Conservation (phyloP, 306 rosid species). For the Pterocarpus santalinus region DNA sequence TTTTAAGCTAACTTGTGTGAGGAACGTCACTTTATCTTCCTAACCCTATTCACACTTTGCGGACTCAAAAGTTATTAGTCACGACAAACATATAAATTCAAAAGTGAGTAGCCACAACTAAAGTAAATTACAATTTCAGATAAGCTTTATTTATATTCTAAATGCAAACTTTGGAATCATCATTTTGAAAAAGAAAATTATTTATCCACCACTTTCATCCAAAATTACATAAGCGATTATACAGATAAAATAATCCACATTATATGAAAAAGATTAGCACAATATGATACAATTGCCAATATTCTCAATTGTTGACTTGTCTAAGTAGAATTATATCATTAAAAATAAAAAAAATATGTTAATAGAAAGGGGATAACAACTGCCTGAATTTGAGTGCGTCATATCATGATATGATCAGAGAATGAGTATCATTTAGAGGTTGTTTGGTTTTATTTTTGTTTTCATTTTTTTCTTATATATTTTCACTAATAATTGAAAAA, state of each 20-base stretch:
- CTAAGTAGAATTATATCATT: neutral
- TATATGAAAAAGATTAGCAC: no score
- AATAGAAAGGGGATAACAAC: slow-evolving; percentile 17
- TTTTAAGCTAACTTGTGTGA: neutral
- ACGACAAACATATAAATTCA: neutral
- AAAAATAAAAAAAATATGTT: neutral
- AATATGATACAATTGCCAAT: neutral
- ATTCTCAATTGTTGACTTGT: neutral
- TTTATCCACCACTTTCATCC: no score
- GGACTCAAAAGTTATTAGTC: neutral
- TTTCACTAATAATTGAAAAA: no score
- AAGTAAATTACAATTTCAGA: neutral
- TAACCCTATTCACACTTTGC: neutral
- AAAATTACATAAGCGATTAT: no score
- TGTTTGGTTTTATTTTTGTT: no score
- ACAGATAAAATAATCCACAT: no score
- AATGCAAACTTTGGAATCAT: no score
- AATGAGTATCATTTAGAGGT: neutral
- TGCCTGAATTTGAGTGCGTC: slow-evolving; percentile 15
- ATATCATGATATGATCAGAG: slow-evolving; percentile 22
- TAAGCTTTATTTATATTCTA: no score
- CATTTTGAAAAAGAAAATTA: no score
- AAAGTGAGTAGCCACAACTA: no score
- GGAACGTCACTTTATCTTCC: neutral
- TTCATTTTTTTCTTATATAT: no score